These are phyloP conservation scores for Hypoxylon fuscum DNA, from an alignment of 495 filamentous ascomycete species.

Conservation along the genomic window DNA sequence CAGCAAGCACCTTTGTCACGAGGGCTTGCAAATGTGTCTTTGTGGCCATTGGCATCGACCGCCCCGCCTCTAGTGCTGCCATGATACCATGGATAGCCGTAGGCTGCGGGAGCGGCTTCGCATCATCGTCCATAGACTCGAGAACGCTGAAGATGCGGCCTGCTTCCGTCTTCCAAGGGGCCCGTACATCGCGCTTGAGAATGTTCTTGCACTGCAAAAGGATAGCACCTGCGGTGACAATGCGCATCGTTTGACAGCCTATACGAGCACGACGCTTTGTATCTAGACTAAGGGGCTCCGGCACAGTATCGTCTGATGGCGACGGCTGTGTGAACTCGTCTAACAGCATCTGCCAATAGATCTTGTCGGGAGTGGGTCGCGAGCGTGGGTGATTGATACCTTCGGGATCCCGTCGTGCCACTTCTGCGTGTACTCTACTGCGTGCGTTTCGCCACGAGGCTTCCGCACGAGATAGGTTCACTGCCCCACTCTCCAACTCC, in stretches of 20 bases:
- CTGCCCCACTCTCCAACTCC: constrained; percentile 66
- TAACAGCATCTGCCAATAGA: constrained; percentile 81
- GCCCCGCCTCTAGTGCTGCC: constrained; percentile 79
- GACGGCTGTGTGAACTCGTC: constrained; percentile 62
- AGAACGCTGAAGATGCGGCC: constrained; percentile 71
- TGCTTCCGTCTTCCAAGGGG: constrained; percentile 88
- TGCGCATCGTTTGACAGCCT: constrained; percentile 73
- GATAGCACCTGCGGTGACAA: constrained; percentile 81
- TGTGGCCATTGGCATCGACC: constrained; percentile 77
- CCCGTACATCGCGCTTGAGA: constrained; percentile 89
- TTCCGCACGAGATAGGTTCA: constrained; percentile 70
- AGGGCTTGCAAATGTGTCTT: constrained; percentile 64
- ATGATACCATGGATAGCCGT: constrained; percentile 71
- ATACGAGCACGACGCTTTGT: constrained; percentile 71
- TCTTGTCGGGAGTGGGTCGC: constrained; percentile 69
- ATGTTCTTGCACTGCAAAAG: constrained; percentile 93
- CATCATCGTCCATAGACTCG: constrained; percentile 47
- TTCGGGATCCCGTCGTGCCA: constrained; percentile 75
- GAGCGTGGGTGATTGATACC: constrained; percentile 63
- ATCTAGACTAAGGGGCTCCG: constrained; percentile 89
- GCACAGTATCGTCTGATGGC: constrained; percentile 65
- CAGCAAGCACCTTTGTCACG: constrained; percentile 59
- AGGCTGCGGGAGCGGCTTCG: constrained; percentile 56
- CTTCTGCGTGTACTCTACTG: constrained; percentile 74
- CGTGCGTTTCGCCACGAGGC: constrained; percentile 77